Base-by-base conservation (phyloP, 495 filamentous ascomycete genomes). In the Penicillium odoratum region DNA sequence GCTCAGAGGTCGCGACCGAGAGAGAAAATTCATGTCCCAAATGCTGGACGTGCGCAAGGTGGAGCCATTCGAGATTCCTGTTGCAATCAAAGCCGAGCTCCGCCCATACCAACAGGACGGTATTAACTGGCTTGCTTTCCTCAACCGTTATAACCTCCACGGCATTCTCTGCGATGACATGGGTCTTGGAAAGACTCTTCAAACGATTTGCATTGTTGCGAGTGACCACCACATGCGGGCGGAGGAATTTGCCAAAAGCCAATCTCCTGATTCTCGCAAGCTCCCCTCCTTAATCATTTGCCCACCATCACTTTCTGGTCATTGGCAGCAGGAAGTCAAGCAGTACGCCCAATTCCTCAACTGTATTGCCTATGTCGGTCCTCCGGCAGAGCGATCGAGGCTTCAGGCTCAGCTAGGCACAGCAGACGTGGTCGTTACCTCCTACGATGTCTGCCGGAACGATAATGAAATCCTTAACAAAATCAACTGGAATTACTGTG, bases 91-190 rank as follows among this genome's bases (percentile, higher is more conserved):
- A 73, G 95, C 94, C 0, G 89, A 93, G 51, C 83, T 98, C 25
- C 87, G 94, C 60, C 94, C 92, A 1, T 98, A 98, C 66, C 94
- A 98, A 71, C 94, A 98, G 71, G 94, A 98, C 46, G 94, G 94
- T 72, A 93, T 98, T 72, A 98, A 98, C 68, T 98, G 94, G 94
- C 87, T 98, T 46, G 85, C 93, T 49, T 98, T 98, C 79, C 87
- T 98, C 62, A 98, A 98, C 66, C 92, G 91, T 38, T 98, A 97
- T 67, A 91, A 98, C 70, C 84, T 98, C 15, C 94, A 98, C 62
- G 94, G 94, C 40, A 96, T 98, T 74, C 91, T 98, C 53, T 98
- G 94, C 69, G 94, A 98, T 67, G 94, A 98, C 68, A 98, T 98
- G 94, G 94, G 94, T 61, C 89, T 98, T 45, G 94, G 94, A 33